Percentiles rank a stretch among this genome's conserved stretches.
Evolutionary conservation across 2,329 filamentous ascomycete genomes (phyloP).

Genomic region (Aspergillaceae sp.): DNA sequence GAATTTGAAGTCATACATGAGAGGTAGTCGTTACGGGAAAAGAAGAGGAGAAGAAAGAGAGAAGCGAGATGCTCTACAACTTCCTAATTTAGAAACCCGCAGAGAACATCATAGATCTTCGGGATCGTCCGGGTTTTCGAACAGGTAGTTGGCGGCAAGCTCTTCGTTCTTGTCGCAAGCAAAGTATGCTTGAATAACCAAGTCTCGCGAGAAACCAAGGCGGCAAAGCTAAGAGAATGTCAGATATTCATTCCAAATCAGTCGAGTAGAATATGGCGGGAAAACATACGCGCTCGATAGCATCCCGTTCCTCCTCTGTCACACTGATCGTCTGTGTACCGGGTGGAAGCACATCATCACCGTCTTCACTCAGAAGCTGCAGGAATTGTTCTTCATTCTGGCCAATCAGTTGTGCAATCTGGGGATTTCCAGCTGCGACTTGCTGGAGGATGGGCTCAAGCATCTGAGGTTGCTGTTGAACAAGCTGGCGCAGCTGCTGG

Average conservation of each 20-base stretch:
- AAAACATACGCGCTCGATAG: conserved; percentile 76
- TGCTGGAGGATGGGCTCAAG: conserved; percentile 96
- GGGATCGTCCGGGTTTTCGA: conserved; percentile 89
- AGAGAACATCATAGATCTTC: conserved; percentile 24
- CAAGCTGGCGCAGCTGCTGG: conserved; percentile 91
- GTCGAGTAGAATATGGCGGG: neutral
- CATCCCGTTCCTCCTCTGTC: conserved; percentile 91
- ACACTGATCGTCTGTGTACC: conserved; percentile 84
- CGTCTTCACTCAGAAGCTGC: conserved; percentile 78
- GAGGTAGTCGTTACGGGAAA: conserved; percentile 19
- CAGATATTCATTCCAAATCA: conserved; percentile 5
- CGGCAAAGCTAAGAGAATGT: conserved; percentile 61
- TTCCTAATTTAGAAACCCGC: neutral
- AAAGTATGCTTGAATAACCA: conserved; percentile 96
- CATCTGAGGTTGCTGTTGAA: conserved; percentile 97
- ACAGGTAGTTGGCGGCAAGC: conserved; percentile 93
- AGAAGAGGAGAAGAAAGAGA: conserved; percentile 7
- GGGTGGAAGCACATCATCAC: conserved; percentile 68
- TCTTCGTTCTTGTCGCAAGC: conserved; percentile 99
- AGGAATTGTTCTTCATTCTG: conserved; percentile 91
- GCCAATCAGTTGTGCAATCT: conserved; percentile 84
- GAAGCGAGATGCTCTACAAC: neutral
- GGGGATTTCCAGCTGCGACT: conserved; percentile 87
- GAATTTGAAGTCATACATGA: conserved; percentile 4
- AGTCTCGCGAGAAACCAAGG: conserved; percentile 84